Base-by-base conservation (phyloP, 495 filamentous ascomycete species). In the Aspergillus leporis region DNA sequence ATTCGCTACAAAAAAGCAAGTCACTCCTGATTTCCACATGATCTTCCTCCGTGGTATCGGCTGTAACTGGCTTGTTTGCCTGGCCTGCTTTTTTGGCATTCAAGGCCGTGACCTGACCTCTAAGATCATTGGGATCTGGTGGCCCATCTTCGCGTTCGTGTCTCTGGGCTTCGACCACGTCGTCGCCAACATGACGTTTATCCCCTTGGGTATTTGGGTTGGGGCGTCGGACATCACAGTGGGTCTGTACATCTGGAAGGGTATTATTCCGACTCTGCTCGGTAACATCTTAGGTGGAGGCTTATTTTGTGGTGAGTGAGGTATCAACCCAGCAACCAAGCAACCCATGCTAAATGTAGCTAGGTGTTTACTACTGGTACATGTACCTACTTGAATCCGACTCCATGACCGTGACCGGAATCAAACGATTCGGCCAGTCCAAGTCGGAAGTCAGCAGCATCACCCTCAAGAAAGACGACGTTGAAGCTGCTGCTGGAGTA, bases 131-230 rank as follows among this genome's bases (percentile, higher is more conserved):
- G 80, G 80, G n/a, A 86, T 87, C 67, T 87, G 85, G 84, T 84
- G 77, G 69, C 84, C 84, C 0, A 83, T 82, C 21, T 84, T 85
- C 53, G 79, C 78, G 10, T 87, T 86, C 61, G 83, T 85, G 16
- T 78, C 74, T 10, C 71, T 87, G 5, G 82, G 80, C 0, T 75
- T 86, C 6, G 84, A 87, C 40, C 85, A 87, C 68, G 83, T 86
- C 46, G 81, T 87, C 28, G 84, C 83, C 45, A 87, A 86, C 61
- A 87, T 86, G 83, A 85, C 83, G 36, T 85, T 86, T 62, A 80
- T 87, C 36, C 83, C 84, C 9, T 66, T 82, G 63, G 80, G 70
- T 8, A 83, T 87, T 28, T 87, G 77, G 68, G 60, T 82, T 0
- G 73, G 70, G 0, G 73, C 83, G 0, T 81, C 83, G 0, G 68